Conservation (phyloP, 495 filamentous ascomycete species). For the Stereocaulon alpinum region DNA sequence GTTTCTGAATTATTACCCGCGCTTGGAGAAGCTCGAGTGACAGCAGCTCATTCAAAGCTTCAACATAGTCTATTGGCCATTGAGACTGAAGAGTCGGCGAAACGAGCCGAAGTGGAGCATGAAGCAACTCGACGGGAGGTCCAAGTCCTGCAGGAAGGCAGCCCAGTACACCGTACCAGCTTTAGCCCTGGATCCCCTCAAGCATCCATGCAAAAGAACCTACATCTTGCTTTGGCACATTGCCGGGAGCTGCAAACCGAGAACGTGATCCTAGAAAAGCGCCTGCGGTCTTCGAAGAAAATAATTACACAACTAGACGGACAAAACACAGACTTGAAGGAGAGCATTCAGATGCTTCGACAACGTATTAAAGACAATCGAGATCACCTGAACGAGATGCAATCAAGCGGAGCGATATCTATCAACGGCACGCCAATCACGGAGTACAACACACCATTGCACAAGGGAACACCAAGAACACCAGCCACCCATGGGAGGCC, state of each 20-base stretch:
- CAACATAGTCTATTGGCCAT: slow-evolving; percentile 82
- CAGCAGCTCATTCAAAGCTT: slow-evolving; percentile 81
- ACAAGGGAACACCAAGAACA: slow-evolving; percentile 38
- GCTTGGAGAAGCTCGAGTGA: slow-evolving; percentile 59
- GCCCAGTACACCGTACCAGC: slow-evolving; percentile 32
- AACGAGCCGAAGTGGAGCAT: slow-evolving; percentile 84
- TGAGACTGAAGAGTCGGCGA: slow-evolving; percentile 74
- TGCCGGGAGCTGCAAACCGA: slow-evolving; percentile 53
- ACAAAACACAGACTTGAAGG: slow-evolving; percentile 50
- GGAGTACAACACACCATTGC: slow-evolving; percentile 38
- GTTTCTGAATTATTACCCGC: slow-evolving; percentile 42
- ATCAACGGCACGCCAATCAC: slow-evolving; percentile 40
- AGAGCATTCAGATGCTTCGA: slow-evolving; percentile 66
- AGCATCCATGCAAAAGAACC: slow-evolving; percentile 32
- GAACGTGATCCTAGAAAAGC: slow-evolving; percentile 50
- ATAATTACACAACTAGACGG: slow-evolving; percentile 58
- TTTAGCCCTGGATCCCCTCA: slow-evolving; percentile 31
- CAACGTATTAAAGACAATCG: slow-evolving; percentile 81
- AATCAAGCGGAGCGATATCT: slow-evolving; percentile 38
- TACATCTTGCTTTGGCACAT: slow-evolving; percentile 36
- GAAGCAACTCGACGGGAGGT: slow-evolving; percentile 87
- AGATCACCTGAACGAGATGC: slow-evolving; percentile 63
- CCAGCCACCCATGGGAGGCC: slow-evolving; percentile 32
- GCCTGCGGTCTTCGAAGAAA: slow-evolving; percentile 62
- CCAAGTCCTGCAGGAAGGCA: slow-evolving; percentile 62